These are phyloP conservation scores for Suillus sp. DNA, from an alignment of 768 basidiomycete genomes.

Conservation along the genomic window DNA sequence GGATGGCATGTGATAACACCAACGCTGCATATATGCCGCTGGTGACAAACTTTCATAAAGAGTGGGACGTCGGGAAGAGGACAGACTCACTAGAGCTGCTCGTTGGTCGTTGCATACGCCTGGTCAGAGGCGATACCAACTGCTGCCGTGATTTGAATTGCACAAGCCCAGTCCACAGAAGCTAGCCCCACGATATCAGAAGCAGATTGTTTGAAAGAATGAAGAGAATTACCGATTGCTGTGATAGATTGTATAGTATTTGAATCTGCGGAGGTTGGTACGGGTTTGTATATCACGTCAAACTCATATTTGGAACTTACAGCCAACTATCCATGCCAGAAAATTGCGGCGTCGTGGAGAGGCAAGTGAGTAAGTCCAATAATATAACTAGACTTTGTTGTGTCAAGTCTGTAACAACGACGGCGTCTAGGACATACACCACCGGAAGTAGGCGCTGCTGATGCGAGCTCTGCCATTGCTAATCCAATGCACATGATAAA, in stretches of 20 bases:
- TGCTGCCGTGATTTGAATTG: no score
- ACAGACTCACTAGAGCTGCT: no score
- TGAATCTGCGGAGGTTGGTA: slow-evolving; percentile 36
- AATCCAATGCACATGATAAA: slow-evolving; percentile 66
- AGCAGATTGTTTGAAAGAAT: not conserved
- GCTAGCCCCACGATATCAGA: not conserved
- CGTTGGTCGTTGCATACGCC: no score
- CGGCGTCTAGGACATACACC: slow-evolving; percentile 43
- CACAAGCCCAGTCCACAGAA: no score
- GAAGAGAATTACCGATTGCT: slow-evolving; percentile 19
- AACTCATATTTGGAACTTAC: slow-evolving; percentile 30
- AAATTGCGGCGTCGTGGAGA: slow-evolving; percentile 46
- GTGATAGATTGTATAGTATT: slow-evolving; percentile 55
- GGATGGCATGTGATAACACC: slow-evolving; percentile 56
- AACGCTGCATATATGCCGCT: slow-evolving; percentile 67
- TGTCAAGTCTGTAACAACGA: not conserved
- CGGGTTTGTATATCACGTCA: not conserved
- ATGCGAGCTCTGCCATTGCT: slow-evolving; percentile 70
- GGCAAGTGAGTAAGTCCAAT: slow-evolving; percentile 51
- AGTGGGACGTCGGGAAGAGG: no score
- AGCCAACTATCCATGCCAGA: slow-evolving; percentile 57
- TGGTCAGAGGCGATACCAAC: no score
- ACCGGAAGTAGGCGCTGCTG: slow-evolving; percentile 71
- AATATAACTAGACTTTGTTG: slow-evolving; percentile 41
- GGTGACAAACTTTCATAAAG: no score